A percentile compares a stretch with the other conserved stretches of the same genome.
Conservation (phyloP, 2,329 filamentous ascomycete species). For the Colletotrichum phormii region DNA sequence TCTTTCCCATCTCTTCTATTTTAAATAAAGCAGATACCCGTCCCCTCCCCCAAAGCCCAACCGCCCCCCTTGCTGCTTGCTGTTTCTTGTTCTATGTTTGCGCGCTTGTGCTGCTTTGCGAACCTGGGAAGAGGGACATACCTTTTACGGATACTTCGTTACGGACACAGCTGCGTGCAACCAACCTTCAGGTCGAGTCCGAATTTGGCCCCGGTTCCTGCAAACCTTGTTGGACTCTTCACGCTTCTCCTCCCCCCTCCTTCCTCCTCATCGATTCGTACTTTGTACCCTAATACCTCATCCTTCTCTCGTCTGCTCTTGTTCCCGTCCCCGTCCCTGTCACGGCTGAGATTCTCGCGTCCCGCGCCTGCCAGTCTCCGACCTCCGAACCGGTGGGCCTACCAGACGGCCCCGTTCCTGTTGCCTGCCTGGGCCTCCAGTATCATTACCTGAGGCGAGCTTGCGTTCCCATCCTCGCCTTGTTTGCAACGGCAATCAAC, state of each 20-base stretch:
- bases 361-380: constrained; percentile 7
- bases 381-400: background rate
- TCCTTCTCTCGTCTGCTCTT: background rate
- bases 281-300: background rate
- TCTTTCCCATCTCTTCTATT: background rate
- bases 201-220: background rate
- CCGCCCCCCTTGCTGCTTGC: background rate
- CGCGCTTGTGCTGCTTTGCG: background rate
- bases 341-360: constrained; percentile 14
- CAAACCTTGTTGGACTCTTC: background rate
- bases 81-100: background rate
- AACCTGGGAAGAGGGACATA: background rate
- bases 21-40: background rate
- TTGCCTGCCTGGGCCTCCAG: background rate
- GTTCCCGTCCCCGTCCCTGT: constrained; percentile 8
- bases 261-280: background rate
- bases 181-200: background rate
- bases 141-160: background rate
- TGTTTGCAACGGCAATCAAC: constrained; percentile 20
- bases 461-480: background rate
- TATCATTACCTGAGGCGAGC: background rate
- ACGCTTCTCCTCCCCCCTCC: background rate
- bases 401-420: background rate
- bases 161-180: background rate
- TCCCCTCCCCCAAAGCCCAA: background rate